Percentiles rank a stretch among this genome's conserved stretches.
phyloP scores from a whole-genome alignment of 2,329 filamentous ascomycete species.

The Trichophyton mentagrophytes region DNA sequence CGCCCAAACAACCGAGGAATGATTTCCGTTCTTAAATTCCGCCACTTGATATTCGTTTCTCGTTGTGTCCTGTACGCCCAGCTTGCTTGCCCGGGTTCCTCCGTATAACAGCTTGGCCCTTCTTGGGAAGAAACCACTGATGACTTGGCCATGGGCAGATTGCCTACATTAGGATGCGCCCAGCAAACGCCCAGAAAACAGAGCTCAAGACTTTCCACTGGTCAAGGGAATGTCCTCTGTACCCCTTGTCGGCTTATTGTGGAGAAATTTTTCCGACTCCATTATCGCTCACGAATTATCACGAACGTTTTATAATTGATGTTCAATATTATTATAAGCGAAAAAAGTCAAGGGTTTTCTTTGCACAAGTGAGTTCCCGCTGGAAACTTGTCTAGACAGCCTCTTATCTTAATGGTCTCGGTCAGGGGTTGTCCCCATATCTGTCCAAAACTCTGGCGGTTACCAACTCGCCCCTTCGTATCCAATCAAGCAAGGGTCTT shows the following conservation, averaged over 20 bases:
- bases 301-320: too few species aligned
- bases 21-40: not conserved
- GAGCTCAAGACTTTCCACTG: not conserved
- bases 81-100: not conserved
- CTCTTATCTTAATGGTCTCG: not conserved
- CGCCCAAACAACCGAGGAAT: not conserved
- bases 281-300: not conserved
- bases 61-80: not conserved
- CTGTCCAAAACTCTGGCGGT: constrained; percentile 1
- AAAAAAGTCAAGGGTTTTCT: not conserved
- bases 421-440: not conserved
- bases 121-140: not conserved
- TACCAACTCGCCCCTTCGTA: not conserved
- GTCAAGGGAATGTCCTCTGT: not conserved
- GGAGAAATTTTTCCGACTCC: not conserved
- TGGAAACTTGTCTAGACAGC: not conserved
- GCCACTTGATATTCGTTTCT: not conserved
- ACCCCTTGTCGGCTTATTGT: not conserved
- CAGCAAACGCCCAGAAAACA: constrained; percentile 2
- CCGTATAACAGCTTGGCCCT: constrained; percentile 1
- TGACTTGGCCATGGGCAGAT: not conserved
- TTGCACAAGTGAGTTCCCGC: not conserved
- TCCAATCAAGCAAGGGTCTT: not conserved
- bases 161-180: not conserved
- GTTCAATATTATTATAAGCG: not conserved